Base-by-base conservation (phyloP, 495 filamentous ascomycete genomes). In the Pseudomonodictys pantanalensis region DNA sequence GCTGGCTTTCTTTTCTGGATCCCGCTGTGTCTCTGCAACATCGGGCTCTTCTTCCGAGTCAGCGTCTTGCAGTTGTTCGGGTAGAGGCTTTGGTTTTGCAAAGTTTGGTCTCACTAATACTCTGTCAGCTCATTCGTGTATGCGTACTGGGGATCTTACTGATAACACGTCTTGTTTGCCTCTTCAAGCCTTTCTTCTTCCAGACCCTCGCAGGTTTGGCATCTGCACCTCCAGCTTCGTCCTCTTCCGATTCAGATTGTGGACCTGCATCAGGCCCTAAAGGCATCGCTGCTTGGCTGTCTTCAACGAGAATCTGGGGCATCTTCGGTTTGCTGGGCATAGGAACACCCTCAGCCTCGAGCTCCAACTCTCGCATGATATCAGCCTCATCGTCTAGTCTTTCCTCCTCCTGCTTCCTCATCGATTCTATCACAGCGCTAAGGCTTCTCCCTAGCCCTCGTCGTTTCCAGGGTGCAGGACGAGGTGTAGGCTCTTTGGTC, bases 131-230 rank as follows among this genome's bases (percentile, higher is more conserved):
- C 25, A 23, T 42, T 51, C 9, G 4, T 15, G 23, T 24, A 38
- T 46, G 1, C 38, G 28, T 18, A 47, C 39, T 50, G 24, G 1
- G 50, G 25, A 45, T 68, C 68, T 75, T 83, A 84, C 95, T 92
- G 35, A 82, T 87, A n/a, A 87, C 83, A 35, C 80, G 72, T 48
- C 88, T 78, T 2, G 92, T 96, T 30, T 88, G 90, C 39, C 92
- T 81, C 73, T 97, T 97, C 68, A 90, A 85, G 0, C 92, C 92
- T 72, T 86, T 90, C 80, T 97, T 97, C 76, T 96, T 96, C 76
- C 85, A 96, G 2, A 81, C 72, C 47, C 80, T 83, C 18, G 81
- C 65, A 0, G 81, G 79, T 10, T 77, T 74, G 1, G 81, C 81
- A 41, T 78, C 55, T 29, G 57, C 52, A 58, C 58, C 71, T 43